A percentile compares a stretch with the other conserved stretches of the same genome.
Evolutionary conservation across 176 grass and related monocot genomes (phyloP).

Genomic region (Carex myosuroides): DNA sequence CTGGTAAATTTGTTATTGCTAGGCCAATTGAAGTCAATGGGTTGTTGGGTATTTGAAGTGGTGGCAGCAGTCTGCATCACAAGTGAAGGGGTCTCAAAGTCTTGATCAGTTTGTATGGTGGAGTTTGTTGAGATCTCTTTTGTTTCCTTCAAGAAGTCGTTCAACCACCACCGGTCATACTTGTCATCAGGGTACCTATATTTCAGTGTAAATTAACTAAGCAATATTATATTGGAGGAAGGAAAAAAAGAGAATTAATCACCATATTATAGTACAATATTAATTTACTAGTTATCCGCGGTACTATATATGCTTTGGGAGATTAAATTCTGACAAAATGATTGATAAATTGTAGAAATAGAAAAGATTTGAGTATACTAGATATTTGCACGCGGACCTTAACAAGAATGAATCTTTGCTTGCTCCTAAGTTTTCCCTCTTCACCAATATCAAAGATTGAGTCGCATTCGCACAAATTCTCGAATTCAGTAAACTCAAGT

Average conservation of each 20-base stretch:
- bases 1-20: background rate
- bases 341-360: background rate
- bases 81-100: conserved; percentile 5
- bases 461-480: conserved; percentile 34
- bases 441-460: conserved; percentile 7
- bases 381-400: conserved; percentile 13
- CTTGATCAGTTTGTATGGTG: background rate
- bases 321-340: no score
- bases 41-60: background rate
- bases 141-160: background rate
- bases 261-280: background rate
- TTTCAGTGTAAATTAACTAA: background rate
- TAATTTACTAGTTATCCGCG: no score
- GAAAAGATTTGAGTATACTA: background rate
- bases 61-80: conserved; percentile 30
- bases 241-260: background rate
- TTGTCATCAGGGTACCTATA: conserved; percentile 36
- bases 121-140: background rate
- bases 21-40: background rate
- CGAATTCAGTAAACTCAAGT: conserved; percentile 27
- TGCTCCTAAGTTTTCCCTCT: background rate
- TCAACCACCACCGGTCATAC: conserved; percentile 38
- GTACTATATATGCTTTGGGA: no score
- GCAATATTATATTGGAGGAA: no score
- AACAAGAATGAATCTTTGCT: conserved; percentile 7